Percentiles rank a stretch among this genome's conserved stretches.
These are phyloP conservation scores for Monosporascus sp. DNA, from an alignment of 2,329 filamentous ascomycete genomes.

Conservation along the genomic window DNA sequence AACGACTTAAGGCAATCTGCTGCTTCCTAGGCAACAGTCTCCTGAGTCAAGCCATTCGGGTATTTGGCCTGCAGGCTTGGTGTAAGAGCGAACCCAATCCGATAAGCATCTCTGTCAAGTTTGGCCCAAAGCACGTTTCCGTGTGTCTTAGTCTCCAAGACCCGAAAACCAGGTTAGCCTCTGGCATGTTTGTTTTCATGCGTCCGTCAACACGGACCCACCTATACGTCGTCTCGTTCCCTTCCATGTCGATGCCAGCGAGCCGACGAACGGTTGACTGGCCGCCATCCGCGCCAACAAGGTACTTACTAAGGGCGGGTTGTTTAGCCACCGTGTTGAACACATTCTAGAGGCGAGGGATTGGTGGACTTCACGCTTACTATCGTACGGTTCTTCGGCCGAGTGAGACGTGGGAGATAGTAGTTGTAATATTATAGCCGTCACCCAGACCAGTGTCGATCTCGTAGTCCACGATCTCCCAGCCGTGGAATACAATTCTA, in stretches of 20 bases:
- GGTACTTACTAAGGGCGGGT: conserved; percentile 5
- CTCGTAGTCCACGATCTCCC: conserved; percentile 1
- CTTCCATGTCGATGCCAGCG: conserved; percentile 2
- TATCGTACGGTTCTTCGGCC: not conserved
- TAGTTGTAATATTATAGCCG: conserved; percentile 1
- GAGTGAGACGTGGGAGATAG: not conserved
- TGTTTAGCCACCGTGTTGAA: not conserved
- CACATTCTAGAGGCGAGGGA: not conserved
- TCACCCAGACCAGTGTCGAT: not conserved
- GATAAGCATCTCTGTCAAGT: conserved; percentile 2
- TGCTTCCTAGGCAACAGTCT: conserved; percentile 1
- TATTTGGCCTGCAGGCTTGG: conserved; percentile 4
- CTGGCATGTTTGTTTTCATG: conserved; percentile 8
- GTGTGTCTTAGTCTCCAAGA: conserved; percentile 3
- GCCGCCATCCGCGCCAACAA: conserved; percentile 10
- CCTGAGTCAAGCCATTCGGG: not conserved
- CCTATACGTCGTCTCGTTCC: conserved; percentile 1
- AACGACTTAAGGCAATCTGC: conserved; percentile 1
- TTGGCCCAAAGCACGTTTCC: conserved; percentile 5
- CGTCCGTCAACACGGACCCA: conserved; percentile 7
- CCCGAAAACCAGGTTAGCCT: not conserved
- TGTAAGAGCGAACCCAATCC: conserved; percentile 6
- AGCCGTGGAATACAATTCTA: not conserved
- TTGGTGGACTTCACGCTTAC: not conserved
- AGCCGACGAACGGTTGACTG: conserved; percentile 5